Evolutionary conservation across 306 rosid genomes (phyloP), one percentile per base, ranked within the genome.

Genomic region (Casuarina equisetifolia): DNA sequence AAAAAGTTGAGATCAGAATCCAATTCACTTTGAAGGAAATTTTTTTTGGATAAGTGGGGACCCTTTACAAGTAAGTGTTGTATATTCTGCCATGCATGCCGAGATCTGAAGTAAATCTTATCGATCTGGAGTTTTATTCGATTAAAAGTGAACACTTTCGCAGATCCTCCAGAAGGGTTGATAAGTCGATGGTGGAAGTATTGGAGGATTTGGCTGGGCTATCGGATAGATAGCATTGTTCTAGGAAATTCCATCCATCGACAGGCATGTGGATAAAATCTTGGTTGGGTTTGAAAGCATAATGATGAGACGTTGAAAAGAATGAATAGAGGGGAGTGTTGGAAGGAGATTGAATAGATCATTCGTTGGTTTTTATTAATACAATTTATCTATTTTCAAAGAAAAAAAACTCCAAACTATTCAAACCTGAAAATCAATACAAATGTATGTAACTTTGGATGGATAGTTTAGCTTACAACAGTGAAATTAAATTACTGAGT

Each of bases 1-100:
- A 66, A 66, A 49, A 66, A 42, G 49, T 36, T 49, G 71, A 66
- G 12, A 42, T 17, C 49, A 40, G 42, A 66, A 66, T 66, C 50
- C 12, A n/a, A 66, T 66, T 32, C 50, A 17, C 49, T 17, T 40
- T 8, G 36, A n/a, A 66, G 13, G 12, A 66, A 40, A 40, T 17
- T 32, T 3, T 39, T 17, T 32, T 3, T 40, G 71, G 35, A 9
- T 66, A 11, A 1, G 36, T 42, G 70, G 70, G 68, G 70, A 39
- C 49, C 49, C 32, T 16, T 16, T 66, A 6, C 49, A 7, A 9
- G 25, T 15, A 64, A 64, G 20, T 16, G 70, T 40, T 1, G 70
- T 40, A 6, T 13, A 40, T n/a, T 40, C 48, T 66, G 70, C 32
- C 35, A 17, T 66, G 70, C 49, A 7, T 39, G 70, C 49, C 32